A percentile compares a stretch with the other conserved stretches of the same genome.
phyloP scores from a whole-genome alignment of 331 rosid genomes.

The Pyracantha coccinea region DNA sequence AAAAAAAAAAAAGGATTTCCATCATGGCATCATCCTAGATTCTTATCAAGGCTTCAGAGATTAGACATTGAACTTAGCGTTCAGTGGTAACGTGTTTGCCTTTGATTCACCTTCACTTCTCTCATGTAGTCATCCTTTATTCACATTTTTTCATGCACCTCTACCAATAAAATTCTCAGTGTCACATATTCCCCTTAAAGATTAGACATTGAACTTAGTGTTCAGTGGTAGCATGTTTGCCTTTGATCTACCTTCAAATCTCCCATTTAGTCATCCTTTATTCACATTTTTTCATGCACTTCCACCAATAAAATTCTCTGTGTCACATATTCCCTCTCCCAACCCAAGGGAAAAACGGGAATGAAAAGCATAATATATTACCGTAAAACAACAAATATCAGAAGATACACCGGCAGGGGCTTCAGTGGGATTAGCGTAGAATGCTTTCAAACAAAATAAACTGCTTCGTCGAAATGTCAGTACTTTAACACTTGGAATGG shows the following conservation, averaged over 20 bases:
- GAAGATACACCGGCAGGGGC: slow-evolving; percentile 49
- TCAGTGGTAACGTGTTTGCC: neutral
- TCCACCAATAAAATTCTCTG: neutral
- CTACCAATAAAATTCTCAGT: too few relatives aligned
- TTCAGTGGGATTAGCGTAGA: slow-evolving; percentile 54
- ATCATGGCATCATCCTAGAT: neutral
- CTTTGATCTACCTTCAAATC: neutral
- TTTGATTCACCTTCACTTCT: neutral
- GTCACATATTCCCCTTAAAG: neutral
- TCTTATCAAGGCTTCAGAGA: neutral
- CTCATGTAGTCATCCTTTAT: neutral
- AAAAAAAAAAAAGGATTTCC: too few relatives aligned
- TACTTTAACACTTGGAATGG: slow-evolving; percentile 57
- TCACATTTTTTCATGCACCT: neutral
- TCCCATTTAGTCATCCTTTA: neutral
- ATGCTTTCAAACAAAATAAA: slow-evolving; percentile 64
- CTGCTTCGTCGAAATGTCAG: slow-evolving; percentile 44
- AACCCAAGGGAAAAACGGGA: neutral
- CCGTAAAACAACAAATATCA: slow-evolving; percentile 62
- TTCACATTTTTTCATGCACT: neutral
- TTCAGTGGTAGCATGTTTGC: neutral
- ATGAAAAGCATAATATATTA: slow-evolving; percentile 26
- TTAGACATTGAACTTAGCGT: neutral
- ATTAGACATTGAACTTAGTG: neutral
- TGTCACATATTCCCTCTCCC: neutral